A percentile compares a stretch with the other conserved stretches of the same genome.
These are phyloP conservation scores for Ogataea trehalophila DNA, from an alignment of 805 yeast species.

Conservation along the genomic window DNA sequence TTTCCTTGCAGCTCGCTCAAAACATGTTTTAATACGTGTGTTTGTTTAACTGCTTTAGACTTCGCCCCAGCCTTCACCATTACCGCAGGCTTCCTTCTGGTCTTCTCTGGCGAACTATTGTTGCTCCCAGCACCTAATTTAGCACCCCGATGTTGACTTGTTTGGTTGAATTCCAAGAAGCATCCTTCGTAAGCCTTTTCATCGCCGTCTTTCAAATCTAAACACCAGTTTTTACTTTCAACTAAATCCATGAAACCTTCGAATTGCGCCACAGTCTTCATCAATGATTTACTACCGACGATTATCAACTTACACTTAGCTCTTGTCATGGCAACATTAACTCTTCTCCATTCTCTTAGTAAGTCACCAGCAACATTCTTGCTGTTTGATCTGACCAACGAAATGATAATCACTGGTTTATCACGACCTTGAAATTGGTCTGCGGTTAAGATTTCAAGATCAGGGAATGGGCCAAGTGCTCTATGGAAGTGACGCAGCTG, in stretches of 20 bases:
- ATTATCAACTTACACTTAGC: conserved; percentile 80
- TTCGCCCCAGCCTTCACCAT: background rate
- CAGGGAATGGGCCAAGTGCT: conserved; percentile 28
- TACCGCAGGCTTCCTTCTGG: background rate
- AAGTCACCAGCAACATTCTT: conserved; percentile 67
- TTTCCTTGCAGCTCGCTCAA: no score
- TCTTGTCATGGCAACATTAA: conserved; percentile 92
- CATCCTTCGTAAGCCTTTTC: conserved; percentile 29
- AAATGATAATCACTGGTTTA: conserved; percentile 84
- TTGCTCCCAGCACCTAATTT: no score
- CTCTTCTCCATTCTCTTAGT: conserved; percentile 82
- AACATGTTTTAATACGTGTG: no score
- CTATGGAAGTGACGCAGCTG: conserved; percentile 54
- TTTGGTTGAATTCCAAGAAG: conserved; percentile 6
- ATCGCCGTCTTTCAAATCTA: conserved; percentile 46
- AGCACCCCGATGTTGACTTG: no score
- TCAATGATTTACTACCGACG: conserved; percentile 70
- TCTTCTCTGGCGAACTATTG: background rate
- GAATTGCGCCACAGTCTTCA: conserved; percentile 47
- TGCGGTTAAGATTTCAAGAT: conserved; percentile 81
- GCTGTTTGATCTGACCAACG: conserved; percentile 79
- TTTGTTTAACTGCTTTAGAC: no score
- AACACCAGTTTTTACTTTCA: conserved; percentile 57
- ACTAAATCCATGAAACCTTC: conserved; percentile 58
- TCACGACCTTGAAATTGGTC: conserved; percentile 97